phyloP scores from a whole-genome alignment of 768 basidiomycete genomes.

The Dioszegia hungarica region DNA sequence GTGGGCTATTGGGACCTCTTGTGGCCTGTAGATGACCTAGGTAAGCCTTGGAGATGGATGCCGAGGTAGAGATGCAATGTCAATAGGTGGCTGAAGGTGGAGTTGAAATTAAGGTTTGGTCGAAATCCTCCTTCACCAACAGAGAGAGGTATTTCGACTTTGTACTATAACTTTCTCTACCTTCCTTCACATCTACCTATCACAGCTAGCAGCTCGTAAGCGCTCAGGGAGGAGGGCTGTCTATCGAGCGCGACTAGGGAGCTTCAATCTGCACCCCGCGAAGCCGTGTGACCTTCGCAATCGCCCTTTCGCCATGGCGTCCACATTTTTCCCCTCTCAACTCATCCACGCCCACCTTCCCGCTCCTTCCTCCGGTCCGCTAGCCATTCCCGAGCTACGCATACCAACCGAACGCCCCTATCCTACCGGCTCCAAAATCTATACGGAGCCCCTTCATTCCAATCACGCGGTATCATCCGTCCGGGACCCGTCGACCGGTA shows the following conservation, averaged over 20 bases:
- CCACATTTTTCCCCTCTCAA: conserved; percentile 31
- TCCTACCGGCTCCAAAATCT: conserved; percentile 7
- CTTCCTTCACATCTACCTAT: no score
- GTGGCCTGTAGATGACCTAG: no score
- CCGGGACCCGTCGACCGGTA: conserved; percentile 19
- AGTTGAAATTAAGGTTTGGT: not conserved
- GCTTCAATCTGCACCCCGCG: no score
- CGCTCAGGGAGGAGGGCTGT: no score
- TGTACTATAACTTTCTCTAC: not conserved
- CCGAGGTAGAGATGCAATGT: no score
- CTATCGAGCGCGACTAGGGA: no score
- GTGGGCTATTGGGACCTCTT: no score
- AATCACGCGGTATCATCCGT: conserved; percentile 39
- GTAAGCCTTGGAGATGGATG: no score
- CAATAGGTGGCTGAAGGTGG: no score
- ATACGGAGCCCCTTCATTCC: conserved; percentile 28
- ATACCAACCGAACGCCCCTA: conserved; percentile 19
- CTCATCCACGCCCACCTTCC: conserved; percentile 42
- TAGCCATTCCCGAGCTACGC: conserved; percentile 28
- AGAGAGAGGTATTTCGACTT: not conserved
- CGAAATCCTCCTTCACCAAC: not conserved
- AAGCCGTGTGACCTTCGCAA: not conserved
- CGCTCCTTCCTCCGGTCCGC: conserved; percentile 30
- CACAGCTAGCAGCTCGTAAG: no score
- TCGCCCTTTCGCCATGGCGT: conserved; percentile 22